phyloP scores from a whole-genome alignment of 495 filamentous ascomycete genomes.

The Neurospora sp. region DNA sequence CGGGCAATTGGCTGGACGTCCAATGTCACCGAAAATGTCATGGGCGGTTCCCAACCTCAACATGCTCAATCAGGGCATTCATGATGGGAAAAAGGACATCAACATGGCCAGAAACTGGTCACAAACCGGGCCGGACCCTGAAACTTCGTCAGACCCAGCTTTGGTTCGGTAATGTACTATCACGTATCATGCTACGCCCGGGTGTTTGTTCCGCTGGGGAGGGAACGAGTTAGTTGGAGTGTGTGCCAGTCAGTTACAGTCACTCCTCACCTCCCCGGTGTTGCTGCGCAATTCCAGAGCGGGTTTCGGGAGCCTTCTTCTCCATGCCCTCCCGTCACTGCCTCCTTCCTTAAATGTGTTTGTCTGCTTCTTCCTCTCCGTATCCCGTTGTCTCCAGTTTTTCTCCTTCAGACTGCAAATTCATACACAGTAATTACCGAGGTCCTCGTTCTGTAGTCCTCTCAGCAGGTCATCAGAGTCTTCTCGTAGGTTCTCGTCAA shows the following conservation, averaged over 20 bases:
- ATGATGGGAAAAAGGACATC: background rate
- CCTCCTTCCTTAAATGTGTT: background rate
- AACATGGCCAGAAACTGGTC: conserved; percentile 5
- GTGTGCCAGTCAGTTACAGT: background rate
- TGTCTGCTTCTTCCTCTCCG: background rate
- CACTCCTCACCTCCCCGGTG: background rate
- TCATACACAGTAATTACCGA: background rate
- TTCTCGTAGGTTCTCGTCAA: background rate
- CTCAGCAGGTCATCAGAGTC: background rate
- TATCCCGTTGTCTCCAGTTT: background rate
- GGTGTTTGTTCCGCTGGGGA: background rate
- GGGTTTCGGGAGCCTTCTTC: background rate
- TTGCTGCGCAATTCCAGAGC: background rate
- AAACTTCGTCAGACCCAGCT: conserved; percentile 18
- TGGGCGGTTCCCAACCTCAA: background rate
- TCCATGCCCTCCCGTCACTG: background rate
- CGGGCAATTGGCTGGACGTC: conserved; percentile 17
- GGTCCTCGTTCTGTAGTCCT: background rate
- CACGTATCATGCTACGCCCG: background rate
- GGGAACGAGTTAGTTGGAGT: background rate
- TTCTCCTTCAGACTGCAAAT: background rate
- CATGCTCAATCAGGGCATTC: background rate
- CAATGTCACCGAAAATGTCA: background rate
- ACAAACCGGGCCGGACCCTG: conserved; percentile 23
- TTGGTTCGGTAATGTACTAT: background rate